phyloP scores from a whole-genome alignment of 1,139 yeast genomes.

The Hansenula sp. region DNA sequence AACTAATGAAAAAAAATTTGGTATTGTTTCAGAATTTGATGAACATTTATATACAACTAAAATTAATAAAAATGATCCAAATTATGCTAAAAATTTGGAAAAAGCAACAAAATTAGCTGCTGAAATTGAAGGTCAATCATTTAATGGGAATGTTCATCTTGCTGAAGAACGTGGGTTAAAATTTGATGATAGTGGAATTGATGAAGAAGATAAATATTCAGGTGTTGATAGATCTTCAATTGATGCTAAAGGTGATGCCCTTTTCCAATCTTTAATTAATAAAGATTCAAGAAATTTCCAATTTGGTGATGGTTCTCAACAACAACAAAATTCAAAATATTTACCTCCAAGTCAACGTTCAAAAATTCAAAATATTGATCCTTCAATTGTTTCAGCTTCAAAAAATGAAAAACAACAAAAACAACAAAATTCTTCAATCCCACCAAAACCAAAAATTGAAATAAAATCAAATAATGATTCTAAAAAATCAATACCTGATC shows the following conservation, averaged over 20 bases:
- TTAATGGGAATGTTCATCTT: slow-evolving; percentile 68
- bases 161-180: slow-evolving; percentile 86
- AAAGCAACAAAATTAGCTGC: slow-evolving; percentile 77
- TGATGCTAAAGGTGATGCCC: slow-evolving; percentile 50
- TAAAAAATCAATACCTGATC: slow-evolving; percentile 19
- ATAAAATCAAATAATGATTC: slow-evolving; percentile 26
- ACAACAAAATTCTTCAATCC: slow-evolving; percentile 8
- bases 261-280: slow-evolving; percentile 54
- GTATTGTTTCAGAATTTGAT: slow-evolving; percentile 81
- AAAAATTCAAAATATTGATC: slow-evolving; percentile 64
- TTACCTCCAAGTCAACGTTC: slow-evolving; percentile 66
- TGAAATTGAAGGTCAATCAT: slow-evolving; percentile 69
- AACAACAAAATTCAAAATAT: slow-evolving; percentile 31
- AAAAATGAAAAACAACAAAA: slow-evolving; percentile 1
- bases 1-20: slow-evolving; percentile 83
- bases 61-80: slow-evolving; percentile 72
- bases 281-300: slow-evolving; percentile 22
- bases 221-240: slow-evolving; percentile 58
- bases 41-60: slow-evolving; percentile 88
- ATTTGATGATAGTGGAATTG: slow-evolving; percentile 81
- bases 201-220: slow-evolving; percentile 94
- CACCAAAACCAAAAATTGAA: slow-evolving; percentile 17
- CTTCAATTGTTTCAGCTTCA: slow-evolving; percentile 64
- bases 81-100: slow-evolving; percentile 57
- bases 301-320: slow-evolving; percentile 6